Evolutionary conservation across 805 yeast species (phyloP).

Genomic region (Metschnikowia matae): DNA sequence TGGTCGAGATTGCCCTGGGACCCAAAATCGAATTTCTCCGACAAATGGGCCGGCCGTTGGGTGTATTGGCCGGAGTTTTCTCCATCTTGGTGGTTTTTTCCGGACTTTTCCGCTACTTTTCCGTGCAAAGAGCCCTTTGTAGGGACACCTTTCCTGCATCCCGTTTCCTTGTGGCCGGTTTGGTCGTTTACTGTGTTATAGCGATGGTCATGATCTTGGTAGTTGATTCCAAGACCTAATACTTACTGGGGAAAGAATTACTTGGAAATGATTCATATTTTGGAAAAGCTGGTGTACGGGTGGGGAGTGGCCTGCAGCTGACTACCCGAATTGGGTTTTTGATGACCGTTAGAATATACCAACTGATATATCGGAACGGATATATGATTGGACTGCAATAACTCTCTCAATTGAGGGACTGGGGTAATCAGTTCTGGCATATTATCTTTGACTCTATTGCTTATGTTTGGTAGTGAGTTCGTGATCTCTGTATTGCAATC

Average conservation of each 20-base stretch:
- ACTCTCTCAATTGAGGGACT: too few species aligned
- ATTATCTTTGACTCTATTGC: too few species aligned
- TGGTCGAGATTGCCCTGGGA: background rate
- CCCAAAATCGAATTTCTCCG: constrained; percentile 2
- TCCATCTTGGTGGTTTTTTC: constrained; percentile 4
- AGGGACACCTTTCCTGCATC: constrained; percentile 13
- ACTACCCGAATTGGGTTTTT: too few species aligned
- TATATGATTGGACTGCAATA: too few species aligned
- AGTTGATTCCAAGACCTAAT: constrained; percentile 7
- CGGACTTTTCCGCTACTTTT: constrained; percentile 11
- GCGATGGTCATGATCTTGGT: constrained; percentile 11
- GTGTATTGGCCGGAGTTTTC: constrained; percentile 10
- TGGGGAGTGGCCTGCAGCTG: too few species aligned
- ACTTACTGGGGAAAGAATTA: background rate
- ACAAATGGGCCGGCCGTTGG: constrained; percentile 10
- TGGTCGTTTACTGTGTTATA: constrained; percentile 4
- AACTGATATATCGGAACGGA: too few species aligned
- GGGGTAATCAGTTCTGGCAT: too few species aligned
- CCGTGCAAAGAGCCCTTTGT: constrained; percentile 11
- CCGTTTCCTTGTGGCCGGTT: constrained; percentile 7
- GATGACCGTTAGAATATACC: too few species aligned
- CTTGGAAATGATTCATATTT: too few species aligned
- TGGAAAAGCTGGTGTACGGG: too few species aligned
- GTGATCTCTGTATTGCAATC: too few species aligned
- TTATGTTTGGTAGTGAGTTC: too few species aligned